phyloP scores from a whole-genome alignment of 257 asterid species.

The Eucommia ulmoides region DNA sequence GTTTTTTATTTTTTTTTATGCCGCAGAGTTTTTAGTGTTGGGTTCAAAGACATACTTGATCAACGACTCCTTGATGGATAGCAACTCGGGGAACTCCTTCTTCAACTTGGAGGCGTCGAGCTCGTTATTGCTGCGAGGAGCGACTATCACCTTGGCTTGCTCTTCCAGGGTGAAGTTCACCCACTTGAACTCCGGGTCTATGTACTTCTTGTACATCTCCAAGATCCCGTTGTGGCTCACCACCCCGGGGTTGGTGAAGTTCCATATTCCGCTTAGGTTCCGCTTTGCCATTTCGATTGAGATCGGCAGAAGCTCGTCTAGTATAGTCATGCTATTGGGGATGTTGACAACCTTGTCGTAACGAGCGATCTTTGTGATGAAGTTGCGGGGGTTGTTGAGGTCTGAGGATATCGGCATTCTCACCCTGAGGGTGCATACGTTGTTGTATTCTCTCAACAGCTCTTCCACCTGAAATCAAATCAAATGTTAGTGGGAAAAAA shows the following conservation, averaged over 20 bases:
- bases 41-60: conserved; percentile 81
- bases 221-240: conserved; percentile 88
- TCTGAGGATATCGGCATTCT: conserved; percentile 94
- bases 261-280: conserved; percentile 85
- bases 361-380: conserved; percentile 78
- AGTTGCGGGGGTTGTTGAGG: conserved; percentile 84
- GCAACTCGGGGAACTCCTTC: conserved; percentile 80
- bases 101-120: conserved; percentile 83
- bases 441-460: conserved; percentile 76
- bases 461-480: conserved; percentile 68
- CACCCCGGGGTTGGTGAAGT: conserved; percentile 91
- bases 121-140: conserved; percentile 83
- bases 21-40: conserved; percentile 54
- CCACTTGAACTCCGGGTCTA: conserved; percentile 53
- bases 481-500: too few relatives aligned
- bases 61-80: conserved; percentile 76
- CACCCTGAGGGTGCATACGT: conserved; percentile 90
- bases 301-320: conserved; percentile 94
- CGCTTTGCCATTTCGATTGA: conserved; percentile 96
- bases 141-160: conserved; percentile 93
- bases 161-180: conserved; percentile 87
- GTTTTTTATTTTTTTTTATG: too few relatives aligned
- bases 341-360: conserved; percentile 85
- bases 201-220: conserved; percentile 87
- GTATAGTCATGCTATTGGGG: conserved; percentile 97